Conservation (phyloP, 2,329 filamentous ascomycete genomes). For the Colletotrichum eleusines region DNA sequence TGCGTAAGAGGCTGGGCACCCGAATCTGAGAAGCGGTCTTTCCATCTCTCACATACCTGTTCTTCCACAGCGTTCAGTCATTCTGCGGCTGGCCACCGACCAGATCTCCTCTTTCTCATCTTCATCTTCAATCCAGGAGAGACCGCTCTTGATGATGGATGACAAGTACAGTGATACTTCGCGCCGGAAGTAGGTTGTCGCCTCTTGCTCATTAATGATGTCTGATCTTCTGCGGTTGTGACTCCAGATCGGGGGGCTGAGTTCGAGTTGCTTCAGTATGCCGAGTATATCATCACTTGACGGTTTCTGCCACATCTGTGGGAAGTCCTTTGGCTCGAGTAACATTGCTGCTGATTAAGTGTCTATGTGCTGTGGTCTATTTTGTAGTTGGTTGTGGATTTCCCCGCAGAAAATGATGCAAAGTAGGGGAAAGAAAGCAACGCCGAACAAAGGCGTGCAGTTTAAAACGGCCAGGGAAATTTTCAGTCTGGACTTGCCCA, state of each 20-base stretch:
- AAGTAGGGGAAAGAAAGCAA: not conserved
- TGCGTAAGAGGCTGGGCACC: constrained; percentile 3
- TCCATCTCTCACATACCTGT: constrained; percentile 60
- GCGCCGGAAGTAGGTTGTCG: constrained; percentile 57
- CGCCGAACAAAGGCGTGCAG: not conserved
- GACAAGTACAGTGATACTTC: constrained; percentile 76
- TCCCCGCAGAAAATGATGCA: not conserved
- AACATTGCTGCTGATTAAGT: constrained; percentile 46
- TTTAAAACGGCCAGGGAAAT: not conserved
- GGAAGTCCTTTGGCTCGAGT: constrained; percentile 70
- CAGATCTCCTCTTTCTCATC: constrained; percentile 77
- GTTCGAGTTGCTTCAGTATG: constrained; percentile 74
- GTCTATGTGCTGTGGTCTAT: constrained; percentile 32
- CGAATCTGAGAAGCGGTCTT: not conserved
- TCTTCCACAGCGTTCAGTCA: constrained; percentile 89
- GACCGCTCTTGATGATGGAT: constrained; percentile 73
- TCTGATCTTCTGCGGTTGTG: constrained; percentile 56
- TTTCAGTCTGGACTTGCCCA: constrained; percentile 28
- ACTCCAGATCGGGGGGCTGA: constrained; percentile 78
- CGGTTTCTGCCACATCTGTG: constrained; percentile 85
- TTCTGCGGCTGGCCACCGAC: constrained; percentile 81
- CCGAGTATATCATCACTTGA: constrained; percentile 72
- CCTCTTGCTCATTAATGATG: constrained; percentile 57
- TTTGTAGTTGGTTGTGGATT: not conserved
- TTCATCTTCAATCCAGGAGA: constrained; percentile 77